Conservation (phyloP, 306 rosid genomes). For the Oxytropis ochrocephala region DNA sequence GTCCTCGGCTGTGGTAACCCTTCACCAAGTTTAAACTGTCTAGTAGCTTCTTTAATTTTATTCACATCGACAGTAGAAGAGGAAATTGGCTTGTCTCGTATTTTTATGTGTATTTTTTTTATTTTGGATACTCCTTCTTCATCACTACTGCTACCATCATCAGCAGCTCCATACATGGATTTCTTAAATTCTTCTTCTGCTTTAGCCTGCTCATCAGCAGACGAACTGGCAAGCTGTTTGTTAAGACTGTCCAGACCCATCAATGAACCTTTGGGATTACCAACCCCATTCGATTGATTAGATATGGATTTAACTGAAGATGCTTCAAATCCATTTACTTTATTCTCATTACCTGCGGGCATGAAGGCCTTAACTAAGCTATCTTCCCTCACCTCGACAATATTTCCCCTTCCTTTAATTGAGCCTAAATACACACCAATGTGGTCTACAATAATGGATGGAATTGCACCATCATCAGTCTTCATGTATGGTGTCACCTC, state of each 20-base stretch:
- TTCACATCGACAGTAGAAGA: slow-evolving; percentile 81
- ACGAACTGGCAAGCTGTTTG: slow-evolving; percentile 47
- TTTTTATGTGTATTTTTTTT: slow-evolving; percentile 67
- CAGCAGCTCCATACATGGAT: slow-evolving; percentile 74
- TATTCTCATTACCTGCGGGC: slow-evolving; percentile 43
- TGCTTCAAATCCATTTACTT: slow-evolving; percentile 44
- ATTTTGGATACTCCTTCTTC: slow-evolving; percentile 82
- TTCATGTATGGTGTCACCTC: slow-evolving; percentile 97
- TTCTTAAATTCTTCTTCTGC: slow-evolving; percentile 97
- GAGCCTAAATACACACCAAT: slow-evolving; percentile 93
- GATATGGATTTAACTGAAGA: slow-evolving; percentile 42
- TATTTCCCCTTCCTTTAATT: slow-evolving; percentile 84
- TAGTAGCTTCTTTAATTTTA: slow-evolving; percentile 92
- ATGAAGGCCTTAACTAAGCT: slow-evolving; percentile 68
- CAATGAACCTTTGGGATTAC: slow-evolving; percentile 47
- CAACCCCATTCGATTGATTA: slow-evolving; percentile 39
- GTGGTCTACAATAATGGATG: slow-evolving; percentile 85
- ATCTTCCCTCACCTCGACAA: slow-evolving; percentile 86
- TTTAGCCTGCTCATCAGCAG: slow-evolving; percentile 80
- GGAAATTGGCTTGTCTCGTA: slow-evolving; percentile 74
- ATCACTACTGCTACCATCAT: slow-evolving; percentile 92
- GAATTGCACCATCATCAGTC: slow-evolving; percentile 84
- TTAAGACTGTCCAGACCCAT: slow-evolving; percentile 64
- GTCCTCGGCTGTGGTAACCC: slow-evolving; percentile 81
- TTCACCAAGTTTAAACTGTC: slow-evolving; percentile 73